Base-by-base conservation (phyloP, 495 filamentous ascomycete genomes). In the Achaetomiella virescens region DNA sequence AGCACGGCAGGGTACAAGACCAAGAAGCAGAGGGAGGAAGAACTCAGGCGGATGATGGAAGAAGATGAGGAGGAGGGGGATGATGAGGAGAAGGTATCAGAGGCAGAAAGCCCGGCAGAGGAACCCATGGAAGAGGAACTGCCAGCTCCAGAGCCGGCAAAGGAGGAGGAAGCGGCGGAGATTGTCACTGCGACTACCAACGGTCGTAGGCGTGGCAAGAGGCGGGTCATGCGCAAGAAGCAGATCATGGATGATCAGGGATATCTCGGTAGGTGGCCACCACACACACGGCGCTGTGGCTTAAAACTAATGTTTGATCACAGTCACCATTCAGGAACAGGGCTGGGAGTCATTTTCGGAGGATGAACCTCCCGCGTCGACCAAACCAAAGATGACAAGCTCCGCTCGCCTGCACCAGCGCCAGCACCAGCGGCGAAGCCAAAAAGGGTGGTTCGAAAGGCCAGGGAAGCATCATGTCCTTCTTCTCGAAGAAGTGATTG, bases 271-370 rank as follows among this genome's bases (percentile, higher is more conserved):
- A 77, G 59, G 84, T 75, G 45, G 31, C 0, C 18, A 15, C 0
- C 4, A 22, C 47, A 9, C 22, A 17, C 18, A 8, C 12, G n/a
- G 12, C 6, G 27, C 24, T 4, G 25, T 12, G 37, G 43, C 42
- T 22, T 36, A 20, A 60, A 10, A 61, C 62, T 57, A 54, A 62
- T 57, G 29, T 29, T 48, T 35, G 27, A 18, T 2, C 22, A n/a
- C 63, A 95, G 93, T 97, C 17, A 97, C 93, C 12, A 86, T 85
- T 60, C 87, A 92, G 63, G 92, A 97, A 65, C 74, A 82, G 1
- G 84, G 78, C 1, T 98, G 93, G 93, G 93, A 97, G 69, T 95
- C 89, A 6, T 97, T 95, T 75, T 96, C 90, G 2, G 91, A 95
- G 64, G 93, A 97, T 59, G 89, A 91, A 47, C 76, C 79, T 40